Evolutionary conservation across 2,329 filamentous ascomycete genomes (phyloP).

Genomic region (Epichloe scottii): DNA sequence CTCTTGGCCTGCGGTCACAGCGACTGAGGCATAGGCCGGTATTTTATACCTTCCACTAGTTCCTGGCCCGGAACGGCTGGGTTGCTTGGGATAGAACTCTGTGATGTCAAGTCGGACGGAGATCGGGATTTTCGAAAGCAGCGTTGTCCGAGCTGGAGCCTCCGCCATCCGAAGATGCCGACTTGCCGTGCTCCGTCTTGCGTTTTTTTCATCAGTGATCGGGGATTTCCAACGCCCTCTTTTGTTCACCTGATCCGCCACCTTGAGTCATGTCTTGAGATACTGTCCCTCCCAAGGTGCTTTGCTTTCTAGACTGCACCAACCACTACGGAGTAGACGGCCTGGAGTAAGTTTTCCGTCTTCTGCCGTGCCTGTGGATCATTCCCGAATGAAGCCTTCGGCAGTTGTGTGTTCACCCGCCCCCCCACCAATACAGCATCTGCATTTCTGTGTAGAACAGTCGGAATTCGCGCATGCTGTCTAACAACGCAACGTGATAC

Average conservation of each 20-base stretch:
- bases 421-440: too few relatives aligned
- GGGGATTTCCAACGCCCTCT: background rate
- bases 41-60: background rate
- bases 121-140: background rate
- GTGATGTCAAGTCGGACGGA: background rate
- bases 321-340: too few relatives aligned
- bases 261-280: too few relatives aligned
- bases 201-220: background rate
- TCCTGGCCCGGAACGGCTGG: background rate
- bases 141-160: slow-evolving; percentile 1
- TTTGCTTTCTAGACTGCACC: too few relatives aligned
- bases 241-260: too few relatives aligned
- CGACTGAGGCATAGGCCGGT: too few relatives aligned
- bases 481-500: background rate
- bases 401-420: background rate
- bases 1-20: too few relatives aligned
- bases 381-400: background rate
- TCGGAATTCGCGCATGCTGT: background rate
- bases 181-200: background rate
- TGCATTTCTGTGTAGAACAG: too few relatives aligned
- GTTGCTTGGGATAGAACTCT: background rate
- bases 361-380: background rate
- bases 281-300: too few relatives aligned
- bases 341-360: too few relatives aligned
- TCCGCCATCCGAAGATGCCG: background rate